A percentile compares a stretch with the other conserved stretches of the same genome.
Evolutionary conservation across 768 basidiomycete species (phyloP).

Genomic region (Termitomyces sp.): DNA sequence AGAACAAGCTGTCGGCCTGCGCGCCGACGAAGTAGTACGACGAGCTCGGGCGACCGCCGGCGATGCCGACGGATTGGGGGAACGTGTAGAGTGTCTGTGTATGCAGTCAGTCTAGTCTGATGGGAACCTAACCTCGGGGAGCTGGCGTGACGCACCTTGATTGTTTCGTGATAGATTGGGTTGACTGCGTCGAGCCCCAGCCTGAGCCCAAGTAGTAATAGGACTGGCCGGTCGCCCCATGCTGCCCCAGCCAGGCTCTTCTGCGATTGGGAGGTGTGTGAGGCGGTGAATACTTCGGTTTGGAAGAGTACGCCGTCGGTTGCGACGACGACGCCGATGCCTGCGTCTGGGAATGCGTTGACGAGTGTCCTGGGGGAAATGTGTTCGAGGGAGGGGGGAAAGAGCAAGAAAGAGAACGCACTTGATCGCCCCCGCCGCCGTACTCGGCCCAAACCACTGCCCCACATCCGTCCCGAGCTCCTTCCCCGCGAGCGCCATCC

Average conservation of each 20-base stretch:
- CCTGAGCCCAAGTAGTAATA: constrained; percentile 82
- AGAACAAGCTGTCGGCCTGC: constrained; percentile 84
- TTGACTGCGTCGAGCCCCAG: constrained; percentile 95
- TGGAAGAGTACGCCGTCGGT: constrained; percentile 81
- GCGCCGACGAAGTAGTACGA: constrained; percentile 97
- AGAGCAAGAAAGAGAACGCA: background rate
- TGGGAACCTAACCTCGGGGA: no score
- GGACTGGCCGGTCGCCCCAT: constrained; percentile 85
- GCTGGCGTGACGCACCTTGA: constrained; percentile 47
- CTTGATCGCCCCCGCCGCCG: constrained; percentile 94
- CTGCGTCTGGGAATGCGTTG: constrained; percentile 73
- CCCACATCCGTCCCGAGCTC: constrained; percentile 94
- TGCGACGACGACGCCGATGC: constrained; percentile 78
- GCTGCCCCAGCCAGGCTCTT: constrained; percentile 14
- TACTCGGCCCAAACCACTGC: constrained; percentile 97
- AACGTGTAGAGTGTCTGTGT: constrained; percentile 85
- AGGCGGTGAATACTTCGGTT: constrained; percentile 82
- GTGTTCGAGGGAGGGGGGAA: no score
- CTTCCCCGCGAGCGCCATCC: constrained; percentile 94
- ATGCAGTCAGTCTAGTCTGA: no score
- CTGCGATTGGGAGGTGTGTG: constrained; percentile 32
- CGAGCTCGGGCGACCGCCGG: constrained; percentile 93
- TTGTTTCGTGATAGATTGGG: constrained; percentile 87
- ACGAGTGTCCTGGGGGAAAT: constrained; percentile 52
- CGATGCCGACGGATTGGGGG: constrained; percentile 95